phyloP scores from a whole-genome alignment of 176 grass and related monocot species.

The Musa beccarii region DNA sequence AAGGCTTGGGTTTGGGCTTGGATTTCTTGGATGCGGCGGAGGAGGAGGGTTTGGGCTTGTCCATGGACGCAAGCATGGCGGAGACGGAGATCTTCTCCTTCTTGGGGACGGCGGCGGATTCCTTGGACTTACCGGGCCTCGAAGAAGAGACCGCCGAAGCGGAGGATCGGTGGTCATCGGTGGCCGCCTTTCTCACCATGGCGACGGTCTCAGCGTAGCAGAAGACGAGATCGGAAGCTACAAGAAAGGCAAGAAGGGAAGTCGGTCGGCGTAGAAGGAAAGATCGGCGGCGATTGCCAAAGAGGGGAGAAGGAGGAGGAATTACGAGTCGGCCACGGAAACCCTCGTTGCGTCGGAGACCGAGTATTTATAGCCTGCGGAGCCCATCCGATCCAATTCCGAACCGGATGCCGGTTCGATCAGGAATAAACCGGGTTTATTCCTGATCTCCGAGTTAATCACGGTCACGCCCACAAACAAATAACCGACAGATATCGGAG shows the following conservation, averaged over 20 bases:
- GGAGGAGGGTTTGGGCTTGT: conserved; percentile 25
- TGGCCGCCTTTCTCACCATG: conserved; percentile 64
- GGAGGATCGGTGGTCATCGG: neutral
- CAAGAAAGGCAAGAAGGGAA: neutral
- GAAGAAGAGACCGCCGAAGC: conserved; percentile 1
- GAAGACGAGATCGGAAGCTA: neutral
- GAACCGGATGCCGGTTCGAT: too few relatives aligned
- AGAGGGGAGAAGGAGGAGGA: neutral
- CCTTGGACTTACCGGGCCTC: neutral
- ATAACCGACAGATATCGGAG: too few relatives aligned
- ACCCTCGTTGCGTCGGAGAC: neutral
- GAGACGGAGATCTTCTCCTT: conserved; percentile 70
- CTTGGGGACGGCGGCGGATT: conserved; percentile 30
- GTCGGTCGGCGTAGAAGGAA: neutral
- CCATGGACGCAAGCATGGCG: conserved; percentile 89
- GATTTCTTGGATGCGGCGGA: conserved; percentile 21
- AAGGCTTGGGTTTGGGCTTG: conserved; percentile 40
- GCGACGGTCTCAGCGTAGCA: conserved; percentile 5
- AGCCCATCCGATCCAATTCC: too few relatives aligned
- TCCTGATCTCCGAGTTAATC: too few relatives aligned
- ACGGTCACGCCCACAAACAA: too few relatives aligned
- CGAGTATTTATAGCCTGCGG: too few relatives aligned
- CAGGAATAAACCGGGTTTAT: too few relatives aligned
- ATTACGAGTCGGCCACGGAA: neutral
- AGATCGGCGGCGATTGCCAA: neutral